Evolutionary conservation across 352 stramenopile genomes (phyloP).

Genomic region (Globisporangium echinulatum): DNA sequence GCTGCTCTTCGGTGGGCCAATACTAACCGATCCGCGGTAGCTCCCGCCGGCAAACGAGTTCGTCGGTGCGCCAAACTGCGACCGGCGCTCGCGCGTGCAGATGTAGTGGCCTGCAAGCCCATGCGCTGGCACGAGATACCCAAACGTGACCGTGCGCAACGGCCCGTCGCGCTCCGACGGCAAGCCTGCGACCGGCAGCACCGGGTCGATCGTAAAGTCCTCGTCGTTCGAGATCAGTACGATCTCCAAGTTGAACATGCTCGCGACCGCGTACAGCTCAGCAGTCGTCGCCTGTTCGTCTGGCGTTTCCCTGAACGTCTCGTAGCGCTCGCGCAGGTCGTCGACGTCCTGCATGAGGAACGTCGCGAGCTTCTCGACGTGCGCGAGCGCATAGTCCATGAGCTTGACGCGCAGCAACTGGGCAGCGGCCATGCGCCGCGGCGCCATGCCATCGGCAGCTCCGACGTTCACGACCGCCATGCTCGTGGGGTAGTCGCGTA

Average conservation of each 20-base stretch:
- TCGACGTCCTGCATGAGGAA: conserved; percentile 75
- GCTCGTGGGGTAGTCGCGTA: conserved; percentile 55
- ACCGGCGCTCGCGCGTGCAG: conserved; percentile 54
- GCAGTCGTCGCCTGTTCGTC: conserved; percentile 78
- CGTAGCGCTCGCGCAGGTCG: conserved; percentile 63
- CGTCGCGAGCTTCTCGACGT: conserved; percentile 42
- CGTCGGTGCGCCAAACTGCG: conserved; percentile 24
- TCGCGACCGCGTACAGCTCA: conserved; percentile 68
- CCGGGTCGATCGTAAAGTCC: conserved; percentile 75
- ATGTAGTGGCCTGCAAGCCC: conserved; percentile 78
- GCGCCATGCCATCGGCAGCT: conserved; percentile 68
- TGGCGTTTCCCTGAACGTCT: conserved; percentile 56
- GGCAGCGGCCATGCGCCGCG: conserved; percentile 55
- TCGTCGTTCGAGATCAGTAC: conserved; percentile 79
- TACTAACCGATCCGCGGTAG: conserved; percentile 70
- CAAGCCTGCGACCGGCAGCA: conserved; percentile 56
- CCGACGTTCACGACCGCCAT: conserved; percentile 83
- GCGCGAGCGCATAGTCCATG: conserved; percentile 69
- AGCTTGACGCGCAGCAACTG: conserved; percentile 58
- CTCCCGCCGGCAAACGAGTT: conserved; percentile 71
- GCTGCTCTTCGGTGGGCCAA: conserved; percentile 54
- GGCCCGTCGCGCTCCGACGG: conserved; percentile 47
- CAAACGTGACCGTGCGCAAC: conserved; percentile 53
- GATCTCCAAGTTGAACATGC: conserved; percentile 81
- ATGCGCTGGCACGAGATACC: conserved; percentile 64